Conservation (phyloP, 2,329 filamentous ascomycete species). For the Aotearoamyces nothofagi region DNA sequence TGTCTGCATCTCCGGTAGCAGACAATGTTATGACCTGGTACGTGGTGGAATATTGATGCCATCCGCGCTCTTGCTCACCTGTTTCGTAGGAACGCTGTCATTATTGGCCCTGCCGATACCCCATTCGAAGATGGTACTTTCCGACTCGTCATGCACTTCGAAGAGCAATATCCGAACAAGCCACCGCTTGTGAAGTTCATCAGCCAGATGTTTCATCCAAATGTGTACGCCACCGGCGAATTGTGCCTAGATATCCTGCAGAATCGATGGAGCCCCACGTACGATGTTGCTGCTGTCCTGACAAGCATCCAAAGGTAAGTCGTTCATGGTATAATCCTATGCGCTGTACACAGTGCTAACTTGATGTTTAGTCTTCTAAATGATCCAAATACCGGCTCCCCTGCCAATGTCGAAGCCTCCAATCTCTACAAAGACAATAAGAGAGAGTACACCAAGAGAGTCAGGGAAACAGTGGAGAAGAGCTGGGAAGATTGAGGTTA, state of each 20-base stretch:
- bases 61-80: slow-evolving; percentile 4
- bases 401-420: slow-evolving; percentile 93
- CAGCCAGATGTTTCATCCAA: slow-evolving; percentile 97
- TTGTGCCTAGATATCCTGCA: slow-evolving; percentile 93
- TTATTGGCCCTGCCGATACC: slow-evolving; percentile 91
- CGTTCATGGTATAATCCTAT: not conserved
- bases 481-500: slow-evolving; percentile 89
- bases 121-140: slow-evolving; percentile 98
- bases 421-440: slow-evolving; percentile 98
- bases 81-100: slow-evolving; percentile 79
- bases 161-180: slow-evolving; percentile 98
- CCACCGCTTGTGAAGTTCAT: slow-evolving; percentile 97
- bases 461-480: slow-evolving; percentile 95
- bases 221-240: slow-evolving; percentile 94
- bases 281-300: slow-evolving; percentile 91
- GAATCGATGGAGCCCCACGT: slow-evolving; percentile 96
- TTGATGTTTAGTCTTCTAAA: slow-evolving; percentile 61
- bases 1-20: slow-evolving; percentile 88
- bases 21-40: slow-evolving; percentile 98
- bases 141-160: slow-evolving; percentile 95
- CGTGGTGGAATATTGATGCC: slow-evolving; percentile 7
- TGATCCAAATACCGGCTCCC: slow-evolving; percentile 96
- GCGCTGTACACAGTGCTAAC: not conserved
- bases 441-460: slow-evolving; percentile 89
- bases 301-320: slow-evolving; percentile 91